Conservation (phyloP, 495 filamentous ascomycete genomes). For the Lasiosphaeria miniovina region DNA sequence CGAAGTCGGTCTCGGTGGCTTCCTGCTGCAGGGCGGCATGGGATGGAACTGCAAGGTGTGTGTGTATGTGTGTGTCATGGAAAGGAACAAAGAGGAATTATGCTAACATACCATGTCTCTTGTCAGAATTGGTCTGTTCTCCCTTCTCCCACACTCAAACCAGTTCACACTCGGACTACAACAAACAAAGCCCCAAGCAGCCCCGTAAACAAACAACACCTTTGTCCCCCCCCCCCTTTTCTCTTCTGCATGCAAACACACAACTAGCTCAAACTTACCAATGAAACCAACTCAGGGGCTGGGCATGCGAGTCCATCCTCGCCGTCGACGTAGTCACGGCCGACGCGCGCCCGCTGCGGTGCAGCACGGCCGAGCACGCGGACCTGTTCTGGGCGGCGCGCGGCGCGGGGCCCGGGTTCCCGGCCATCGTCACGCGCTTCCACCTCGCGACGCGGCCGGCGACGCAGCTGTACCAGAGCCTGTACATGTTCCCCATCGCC, state of each 20-base stretch:
- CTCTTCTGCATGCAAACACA: neutral
- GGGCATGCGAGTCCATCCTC: conserved; percentile 49
- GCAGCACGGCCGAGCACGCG: conserved; percentile 38
- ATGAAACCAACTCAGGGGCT: conserved; percentile 43
- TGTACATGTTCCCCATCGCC: conserved; percentile 43
- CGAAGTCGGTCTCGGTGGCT: conserved; percentile 55
- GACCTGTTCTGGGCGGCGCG: conserved; percentile 52
- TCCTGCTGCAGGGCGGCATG: conserved; percentile 55
- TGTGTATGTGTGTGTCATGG: conserved; percentile 21
- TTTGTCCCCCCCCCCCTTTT: neutral
- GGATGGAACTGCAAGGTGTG: conserved; percentile 51
- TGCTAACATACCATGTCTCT: too few species aligned
- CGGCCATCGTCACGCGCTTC: conserved; percentile 48
- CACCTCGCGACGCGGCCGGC: conserved; percentile 38
- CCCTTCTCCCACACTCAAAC: too few species aligned
- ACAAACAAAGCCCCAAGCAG: too few species aligned
- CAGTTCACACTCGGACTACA: too few species aligned
- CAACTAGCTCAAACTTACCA: conserved; percentile 22
- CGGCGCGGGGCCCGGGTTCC: conserved; percentile 52
- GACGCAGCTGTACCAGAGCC: conserved; percentile 37
- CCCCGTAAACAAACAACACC: too few species aligned
- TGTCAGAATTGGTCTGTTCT: too few species aligned
- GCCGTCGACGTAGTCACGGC: conserved; percentile 51
- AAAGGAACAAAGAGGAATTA: neutral
- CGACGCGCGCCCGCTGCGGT: conserved; percentile 36